Base-by-base conservation (phyloP, 2,329 filamentous ascomycete genomes). In the Chaetomium sp. region DNA sequence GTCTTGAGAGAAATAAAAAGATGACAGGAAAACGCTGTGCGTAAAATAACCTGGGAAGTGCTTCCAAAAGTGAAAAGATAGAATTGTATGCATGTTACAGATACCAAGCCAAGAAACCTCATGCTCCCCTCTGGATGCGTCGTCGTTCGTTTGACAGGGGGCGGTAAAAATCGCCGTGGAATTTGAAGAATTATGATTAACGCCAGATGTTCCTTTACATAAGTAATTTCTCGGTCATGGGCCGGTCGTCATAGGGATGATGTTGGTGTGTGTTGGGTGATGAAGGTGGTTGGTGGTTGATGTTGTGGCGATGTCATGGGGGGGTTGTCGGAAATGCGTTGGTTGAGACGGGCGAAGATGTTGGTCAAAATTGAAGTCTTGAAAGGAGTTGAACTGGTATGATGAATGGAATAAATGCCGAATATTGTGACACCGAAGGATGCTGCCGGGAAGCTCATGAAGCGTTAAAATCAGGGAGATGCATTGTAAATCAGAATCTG, bases 191-290 rank as follows among this genome's bases (percentile, higher is more conserved):
- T 64, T 57, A 64, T 35, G 38, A 62, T 62, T 59, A 67, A 64
- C 65, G 65, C 67, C 67, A 65, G 38, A 63, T 64, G 54, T 31
- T 53, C 50, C 56, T 55, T 61, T 54, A 38, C 35, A 31, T 49
- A 27, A 21, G 13, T 47, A 53, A 29, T 29, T 38, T 68, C 57
- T 60, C 55, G 42, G 50, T 66, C 68, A 64, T 68, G 60, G 64
- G 50, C 62, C 47, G 31, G 64, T 68, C 68, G 62, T 60, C 57
- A 66, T 50, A 56, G 53, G 19, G 53, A 27, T 59, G 38, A 19
- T 47, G 51, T 56, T n/a, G 42, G 45, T 42, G 50, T 27, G 25
- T n/a, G 16, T 27, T 16, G 53, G 38, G 38, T 57, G 53, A 51
- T 21, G 38, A 12, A 21, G n/a, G 23, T 25, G 27, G 45, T 33